Conservation (phyloP, 2,329 filamentous ascomycete genomes). For the Curvularia hawaiiensis region DNA sequence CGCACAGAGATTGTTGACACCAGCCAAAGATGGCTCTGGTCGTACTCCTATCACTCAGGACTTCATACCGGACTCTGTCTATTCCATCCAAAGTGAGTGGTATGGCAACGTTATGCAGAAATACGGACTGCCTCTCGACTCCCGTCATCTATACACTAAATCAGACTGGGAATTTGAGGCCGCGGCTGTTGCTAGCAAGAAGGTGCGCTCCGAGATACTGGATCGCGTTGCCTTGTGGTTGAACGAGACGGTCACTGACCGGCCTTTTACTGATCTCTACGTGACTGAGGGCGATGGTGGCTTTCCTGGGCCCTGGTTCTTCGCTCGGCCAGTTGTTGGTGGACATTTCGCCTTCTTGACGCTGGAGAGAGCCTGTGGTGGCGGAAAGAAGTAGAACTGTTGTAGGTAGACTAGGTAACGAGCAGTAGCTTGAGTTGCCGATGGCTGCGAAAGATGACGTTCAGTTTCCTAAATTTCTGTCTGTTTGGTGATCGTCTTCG, state of each 20-base stretch:
- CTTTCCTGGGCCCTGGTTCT: constrained; percentile 77
- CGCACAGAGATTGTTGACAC: constrained; percentile 30
- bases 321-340: constrained; percentile 81
- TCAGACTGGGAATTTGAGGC: constrained; percentile 93
- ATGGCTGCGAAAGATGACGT: not conserved
- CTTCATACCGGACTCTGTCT: constrained; percentile 78
- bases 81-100: constrained; percentile 80
- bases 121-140: constrained; percentile 83
- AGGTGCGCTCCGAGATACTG: constrained; percentile 72
- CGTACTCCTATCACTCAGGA: constrained; percentile 43
- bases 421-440: too few species aligned
- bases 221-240: constrained; percentile 78
- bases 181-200: constrained; percentile 74
- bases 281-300: constrained; percentile 77
- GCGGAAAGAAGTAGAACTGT: not conserved
- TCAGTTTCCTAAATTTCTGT: too few species aligned
- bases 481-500: not conserved
- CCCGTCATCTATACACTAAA: constrained; percentile 82
- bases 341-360: constrained; percentile 86
- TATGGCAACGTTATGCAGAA: constrained; percentile 78
- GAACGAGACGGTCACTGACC: constrained; percentile 78
- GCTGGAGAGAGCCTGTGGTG: constrained; percentile 78
- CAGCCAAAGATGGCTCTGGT: constrained; percentile 16
- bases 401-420: not conserved
- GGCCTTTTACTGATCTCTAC: constrained; percentile 81